Base-by-base conservation (phyloP, 176 grass and related monocot genomes). In the Bothriochloa decipiens region DNA sequence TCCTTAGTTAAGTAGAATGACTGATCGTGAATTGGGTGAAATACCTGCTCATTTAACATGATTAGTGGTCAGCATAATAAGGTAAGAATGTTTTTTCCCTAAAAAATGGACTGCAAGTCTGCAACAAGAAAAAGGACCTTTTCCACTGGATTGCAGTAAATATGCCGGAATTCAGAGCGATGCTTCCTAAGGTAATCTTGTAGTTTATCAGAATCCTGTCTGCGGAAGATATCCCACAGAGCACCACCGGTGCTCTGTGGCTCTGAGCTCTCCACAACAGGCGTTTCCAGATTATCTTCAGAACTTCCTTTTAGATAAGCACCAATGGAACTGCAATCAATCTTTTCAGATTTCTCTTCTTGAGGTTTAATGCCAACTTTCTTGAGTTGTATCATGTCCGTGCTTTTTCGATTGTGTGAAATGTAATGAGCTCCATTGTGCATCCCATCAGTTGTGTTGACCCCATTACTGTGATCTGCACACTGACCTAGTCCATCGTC, bases 141-240 rank as follows among this genome's bases (percentile, higher is more conserved):
- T 77, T 91, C 77, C 22, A 97, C 81, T n/a, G 89, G 86, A 65
- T 82, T 86, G 70, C 95, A 92, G 60, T 91, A 16, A 16, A 83
- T 27, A 75, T 97, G 95, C 65, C 88, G 85, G 68, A 97, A 94
- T 68, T 97, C 95, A 72, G 88, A 65, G 37, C 74, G 81, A 92
- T 97, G 95, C 32, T 89, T 91, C 55, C 29, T 82, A 53, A 97
- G 88, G 83, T 87, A 97, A 33, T 92, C 86, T 39, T 87, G 86
- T 65, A 97, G 42, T 70, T 91, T 97, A 8, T 66, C 61, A 65
- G 72, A 85, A 87, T 97, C 95, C 86, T 92, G 86, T 83, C 95
- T 92, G 69, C 88, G 84, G 53, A 97, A 97, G 83, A 97, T 97
- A 67, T 97, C 92, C 92, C 92, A 97, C 37, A 97, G 86, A 76